These are phyloP conservation scores for Boechera stricta DNA, from an alignment of 345 rosid genomes.

Conservation along the genomic window DNA sequence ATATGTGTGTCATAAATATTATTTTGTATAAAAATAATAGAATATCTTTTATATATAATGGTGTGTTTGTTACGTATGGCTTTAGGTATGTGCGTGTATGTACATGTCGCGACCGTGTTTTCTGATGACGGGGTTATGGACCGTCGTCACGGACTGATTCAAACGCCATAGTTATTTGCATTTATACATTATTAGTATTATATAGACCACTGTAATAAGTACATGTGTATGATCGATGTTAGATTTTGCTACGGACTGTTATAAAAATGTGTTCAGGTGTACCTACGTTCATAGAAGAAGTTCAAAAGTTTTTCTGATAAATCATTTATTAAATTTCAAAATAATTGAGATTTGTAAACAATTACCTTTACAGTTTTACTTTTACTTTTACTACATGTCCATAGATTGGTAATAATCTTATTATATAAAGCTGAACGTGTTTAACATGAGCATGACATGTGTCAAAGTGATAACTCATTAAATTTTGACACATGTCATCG, in stretches of 20 bases:
- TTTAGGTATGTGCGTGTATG: conserved; percentile 44
- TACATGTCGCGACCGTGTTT: conserved; percentile 48
- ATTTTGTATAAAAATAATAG: neutral
- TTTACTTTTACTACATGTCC: neutral
- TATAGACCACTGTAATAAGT: conserved; percentile 11
- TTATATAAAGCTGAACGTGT: no score
- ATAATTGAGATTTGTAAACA: neutral
- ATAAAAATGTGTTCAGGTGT: conserved; percentile 24
- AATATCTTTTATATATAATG: conserved; percentile 24
- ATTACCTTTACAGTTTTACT: no score
- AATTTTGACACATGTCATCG: no score
- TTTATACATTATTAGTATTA: conserved; percentile 17
- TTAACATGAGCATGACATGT: no score
- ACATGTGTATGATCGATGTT: conserved; percentile 32
- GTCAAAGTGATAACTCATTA: no score
- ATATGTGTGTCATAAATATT: conserved; percentile 36
- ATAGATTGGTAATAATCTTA: neutral
- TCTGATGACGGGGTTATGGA: conserved; percentile 45
- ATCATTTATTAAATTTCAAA: neutral
- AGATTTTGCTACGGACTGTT: conserved; percentile 28
- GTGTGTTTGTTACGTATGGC: conserved; percentile 47
- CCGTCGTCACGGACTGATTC: conserved; percentile 45
- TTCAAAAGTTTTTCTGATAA: neutral
- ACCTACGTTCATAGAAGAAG: conserved; percentile 22
- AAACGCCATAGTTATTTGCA: conserved; percentile 31